Base-by-base conservation (phyloP, 2,329 filamentous ascomycete genomes). In the Talaromyces sp. region DNA sequence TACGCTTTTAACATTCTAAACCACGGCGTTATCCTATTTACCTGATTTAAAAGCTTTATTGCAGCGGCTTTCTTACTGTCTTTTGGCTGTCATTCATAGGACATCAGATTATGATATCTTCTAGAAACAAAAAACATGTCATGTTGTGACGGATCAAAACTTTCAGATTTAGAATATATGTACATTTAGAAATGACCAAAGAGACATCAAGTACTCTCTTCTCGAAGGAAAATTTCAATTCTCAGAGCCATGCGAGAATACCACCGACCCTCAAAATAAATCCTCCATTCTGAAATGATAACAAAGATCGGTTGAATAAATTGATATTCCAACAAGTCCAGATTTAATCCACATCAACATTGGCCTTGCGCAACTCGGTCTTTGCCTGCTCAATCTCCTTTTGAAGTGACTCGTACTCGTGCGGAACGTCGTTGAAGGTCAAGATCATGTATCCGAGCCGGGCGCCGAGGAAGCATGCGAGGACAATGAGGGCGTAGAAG, bases 361-460 rank as follows among this genome's bases (percentile, higher is more conserved):
- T 80, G 63, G 70, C 73, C 66, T 71, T 69, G 67, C 79, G 77
- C 71, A 82, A 69, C 63, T 80, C 76, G 60, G 76, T 72, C 70
- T 78, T 79, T 65, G 80, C 78, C 64, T 70, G 76, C 75, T 75
- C 75, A 89, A 83, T 96, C 90, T 98, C 91, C 72, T 82, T 83
- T 85, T 95, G 92, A 72, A 99, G 83, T 81, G 97, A 93, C 76
- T 89, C 87, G 80, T 98, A 90, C 61, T 95, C 95, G 68, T 92
- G 86, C 63, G 94, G 93, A 58, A 96, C 92, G 79, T 98, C 93
- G 83, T 97, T 95, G 86, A 99, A 99, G 65, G 92, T 97, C 76
- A 97, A 85, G 72, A 99, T 91, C 69, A 95, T 95, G 83, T 88
- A 90, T 73, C 95, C 95, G 68, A 99, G 90, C 72, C 92, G 92